Conservation (phyloP, 176 grass and related monocot species). For the Tillandsia leiboldiana region DNA sequence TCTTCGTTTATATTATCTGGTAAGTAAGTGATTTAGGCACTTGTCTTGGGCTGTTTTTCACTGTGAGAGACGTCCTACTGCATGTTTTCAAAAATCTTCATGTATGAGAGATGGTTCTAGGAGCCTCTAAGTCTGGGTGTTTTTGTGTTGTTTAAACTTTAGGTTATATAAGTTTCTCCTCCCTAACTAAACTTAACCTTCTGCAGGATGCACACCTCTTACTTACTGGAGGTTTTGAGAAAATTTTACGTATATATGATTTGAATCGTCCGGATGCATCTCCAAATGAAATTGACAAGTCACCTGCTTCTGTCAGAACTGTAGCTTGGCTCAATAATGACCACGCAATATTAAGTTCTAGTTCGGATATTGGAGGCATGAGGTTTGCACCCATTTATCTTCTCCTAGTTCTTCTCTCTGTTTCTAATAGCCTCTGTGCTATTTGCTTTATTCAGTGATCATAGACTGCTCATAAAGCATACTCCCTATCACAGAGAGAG, state of each 20-base stretch:
- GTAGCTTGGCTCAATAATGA: conserved; percentile 91
- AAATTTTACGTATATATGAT: conserved; percentile 81
- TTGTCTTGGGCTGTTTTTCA: too few species aligned
- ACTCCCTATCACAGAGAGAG: not conserved
- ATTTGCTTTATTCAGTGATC: not conserved
- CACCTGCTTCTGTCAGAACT: conserved; percentile 76
- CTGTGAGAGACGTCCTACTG: not conserved
- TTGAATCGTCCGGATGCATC: conserved; percentile 92
- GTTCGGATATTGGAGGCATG: conserved; percentile 89
- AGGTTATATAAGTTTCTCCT: too few species aligned
- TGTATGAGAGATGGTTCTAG: not conserved
- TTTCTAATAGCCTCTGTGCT: not conserved
- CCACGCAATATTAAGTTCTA: conserved; percentile 85
- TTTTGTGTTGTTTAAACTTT: too few species aligned
- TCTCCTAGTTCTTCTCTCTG: not conserved
- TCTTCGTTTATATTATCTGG: too few species aligned
- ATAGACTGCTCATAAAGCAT: not conserved
- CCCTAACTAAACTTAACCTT: not conserved
- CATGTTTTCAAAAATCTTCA: not conserved
- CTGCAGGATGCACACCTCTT: conserved; percentile 81
- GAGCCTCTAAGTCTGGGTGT: not conserved
- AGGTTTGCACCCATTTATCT: conserved; percentile 42
- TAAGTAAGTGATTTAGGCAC: too few species aligned
- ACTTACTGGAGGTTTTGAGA: conserved; percentile 94
- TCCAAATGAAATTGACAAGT: conserved; percentile 87